Percentiles rank a stretch among this genome's conserved stretches.
Evolutionary conservation across 2,329 filamentous ascomycete species (phyloP).

Genomic region (Passalora sequoiae): DNA sequence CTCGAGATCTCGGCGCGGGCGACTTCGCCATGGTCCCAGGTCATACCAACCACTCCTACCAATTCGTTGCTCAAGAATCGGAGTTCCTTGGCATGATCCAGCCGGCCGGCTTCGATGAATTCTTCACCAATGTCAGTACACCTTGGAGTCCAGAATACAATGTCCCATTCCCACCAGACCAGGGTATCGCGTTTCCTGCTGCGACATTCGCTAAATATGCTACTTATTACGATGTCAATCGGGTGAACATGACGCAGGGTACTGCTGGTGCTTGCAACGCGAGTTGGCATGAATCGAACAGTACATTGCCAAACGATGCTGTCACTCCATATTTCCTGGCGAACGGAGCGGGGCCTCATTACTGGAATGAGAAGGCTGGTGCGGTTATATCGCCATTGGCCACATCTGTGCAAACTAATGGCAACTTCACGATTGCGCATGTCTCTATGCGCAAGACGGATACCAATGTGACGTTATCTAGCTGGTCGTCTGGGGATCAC

Average conservation of each 20-base stretch:
- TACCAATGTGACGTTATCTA: background rate
- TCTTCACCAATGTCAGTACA: slow-evolving; percentile 13
- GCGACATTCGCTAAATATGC: slow-evolving; percentile 4
- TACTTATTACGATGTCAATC: slow-evolving; percentile 12
- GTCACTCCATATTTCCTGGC: slow-evolving; percentile 15
- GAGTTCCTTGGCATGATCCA: slow-evolving; percentile 16
- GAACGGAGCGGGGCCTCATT: slow-evolving; percentile 15
- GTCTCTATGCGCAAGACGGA: slow-evolving; percentile 7
- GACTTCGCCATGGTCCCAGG: slow-evolving; percentile 17
- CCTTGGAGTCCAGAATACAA: slow-evolving; percentile 13
- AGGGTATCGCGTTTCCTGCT: slow-evolving; percentile 8
- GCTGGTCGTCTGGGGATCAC: background rate
- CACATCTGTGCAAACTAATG: slow-evolving; percentile 11
- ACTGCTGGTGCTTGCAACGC: background rate
- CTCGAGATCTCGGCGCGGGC: slow-evolving; percentile 12
- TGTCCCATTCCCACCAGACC: slow-evolving; percentile 17
- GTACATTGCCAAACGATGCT: slow-evolving; percentile 9
- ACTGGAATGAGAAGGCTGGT: slow-evolving; percentile 13
- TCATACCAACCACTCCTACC: slow-evolving; percentile 14
- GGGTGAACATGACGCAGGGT: slow-evolving; percentile 7
- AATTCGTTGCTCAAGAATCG: slow-evolving; percentile 14
- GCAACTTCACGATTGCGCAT: slow-evolving; percentile 16
- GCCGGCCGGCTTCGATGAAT: slow-evolving; percentile 18
- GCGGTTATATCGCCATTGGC: slow-evolving; percentile 17
- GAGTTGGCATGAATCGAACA: slow-evolving; percentile 10